Evolutionary conservation across 305 asterid genomes (phyloP), one percentile per base, ranked within the genome.

Genomic region (Solanum hybrid): DNA sequence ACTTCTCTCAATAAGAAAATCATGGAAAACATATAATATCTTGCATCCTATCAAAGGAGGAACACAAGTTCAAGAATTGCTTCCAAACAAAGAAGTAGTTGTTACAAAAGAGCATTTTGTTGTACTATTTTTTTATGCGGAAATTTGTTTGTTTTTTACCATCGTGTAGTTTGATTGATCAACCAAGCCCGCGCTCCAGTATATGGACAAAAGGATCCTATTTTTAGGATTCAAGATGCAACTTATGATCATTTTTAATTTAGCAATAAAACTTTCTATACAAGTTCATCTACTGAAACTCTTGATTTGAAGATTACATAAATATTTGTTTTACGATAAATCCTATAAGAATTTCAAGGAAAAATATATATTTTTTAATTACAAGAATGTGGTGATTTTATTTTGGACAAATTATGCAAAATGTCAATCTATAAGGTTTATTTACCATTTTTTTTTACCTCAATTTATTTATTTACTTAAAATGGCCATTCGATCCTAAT

Each of bases 41-140:
- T 5, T 46, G 64, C 64, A 46, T 46, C 22, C 64, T 14, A 46
- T 46, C 22, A 46, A 46, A 46, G 64, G 8, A 46, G 64, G 64
- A 46, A 5, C 64, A 46, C 6, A 6, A 46, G 8, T 46, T 46
- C 9, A 46, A 14, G 60, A 14, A 46, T 10, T 69, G 31, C 16
- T 69, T 5, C 14, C 7, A 46, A 26, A 66, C 14, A 10, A 69
- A 26, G 16, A 69, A n/a, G 12, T 69, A 2, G 6, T 42, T 46
- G 22, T 5, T 51, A 51, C 8, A 51, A 51, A 16, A 51, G 9
- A 69, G 76, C 3, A 0, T 24, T 24, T 69, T 69, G 4, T 10
- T 7, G 1, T 69, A 13, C 0, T 6, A 1, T 27, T 17, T 12
- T 42, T 27, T 72, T 17, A 0, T 10, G 1, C 35, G 0, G 0